phyloP scores from a whole-genome alignment of 2,329 filamentous ascomycete genomes.

The Zymoseptoria passerinii region DNA sequence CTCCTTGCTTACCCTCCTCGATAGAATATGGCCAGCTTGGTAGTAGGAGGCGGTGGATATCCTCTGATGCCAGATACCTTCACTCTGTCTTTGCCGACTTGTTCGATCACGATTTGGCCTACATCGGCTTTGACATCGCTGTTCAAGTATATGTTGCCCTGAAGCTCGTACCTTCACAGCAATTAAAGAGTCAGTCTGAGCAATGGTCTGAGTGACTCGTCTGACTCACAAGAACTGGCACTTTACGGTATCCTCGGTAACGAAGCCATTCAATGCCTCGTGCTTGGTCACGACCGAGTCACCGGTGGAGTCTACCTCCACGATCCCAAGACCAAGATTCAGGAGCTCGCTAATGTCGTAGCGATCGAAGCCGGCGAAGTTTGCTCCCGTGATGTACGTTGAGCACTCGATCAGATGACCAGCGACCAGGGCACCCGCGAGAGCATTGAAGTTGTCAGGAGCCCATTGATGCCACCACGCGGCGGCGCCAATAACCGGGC shows the following conservation, averaged over 20 bases:
- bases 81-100: conserved; percentile 42
- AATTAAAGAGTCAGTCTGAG: neutral
- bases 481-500: conserved; percentile 34
- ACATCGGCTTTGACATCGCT: conserved; percentile 49
- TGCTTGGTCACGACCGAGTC: conserved; percentile 32
- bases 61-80: conserved; percentile 38
- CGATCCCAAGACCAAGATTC: conserved; percentile 26
- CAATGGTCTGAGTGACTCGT: neutral
- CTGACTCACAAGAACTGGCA: conserved; percentile 37
- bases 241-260: conserved; percentile 42
- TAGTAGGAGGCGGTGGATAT: conserved; percentile 41
- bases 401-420: conserved; percentile 37
- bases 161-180: conserved; percentile 39
- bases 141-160: conserved; percentile 49
- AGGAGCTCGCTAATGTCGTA: conserved; percentile 28
- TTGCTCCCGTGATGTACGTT: conserved; percentile 34
- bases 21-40: conserved; percentile 41
- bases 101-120: conserved; percentile 42
- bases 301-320: conserved; percentile 27
- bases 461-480: conserved; percentile 38
- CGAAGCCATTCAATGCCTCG: conserved; percentile 27
- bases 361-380: conserved; percentile 35
- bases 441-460: conserved; percentile 29
- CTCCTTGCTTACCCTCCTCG: conserved; percentile 27
- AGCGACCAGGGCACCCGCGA: conserved; percentile 33